phyloP scores from a whole-genome alignment of 768 basidiomycete genomes.

The Russula ochroleuca region DNA sequence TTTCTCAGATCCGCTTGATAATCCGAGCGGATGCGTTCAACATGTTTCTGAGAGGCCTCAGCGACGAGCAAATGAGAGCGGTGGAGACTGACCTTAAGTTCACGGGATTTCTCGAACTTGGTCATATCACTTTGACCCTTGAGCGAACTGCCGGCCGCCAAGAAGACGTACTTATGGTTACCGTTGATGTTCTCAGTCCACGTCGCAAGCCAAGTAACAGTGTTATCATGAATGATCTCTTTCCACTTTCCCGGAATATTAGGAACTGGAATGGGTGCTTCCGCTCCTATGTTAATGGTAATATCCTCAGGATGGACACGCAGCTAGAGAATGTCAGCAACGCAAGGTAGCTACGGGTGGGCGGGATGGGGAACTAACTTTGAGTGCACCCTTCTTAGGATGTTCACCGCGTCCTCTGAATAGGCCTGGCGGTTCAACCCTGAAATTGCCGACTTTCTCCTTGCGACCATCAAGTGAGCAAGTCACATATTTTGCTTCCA shows the following conservation, averaged over 20 bases:
- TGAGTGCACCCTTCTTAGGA: constrained; percentile 93
- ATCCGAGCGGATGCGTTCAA: constrained; percentile 86
- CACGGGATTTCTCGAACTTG: constrained; percentile 97
- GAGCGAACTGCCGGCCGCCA: constrained; percentile 94
- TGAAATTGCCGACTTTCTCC: constrained; percentile 98
- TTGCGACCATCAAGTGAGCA: constrained; percentile 94
- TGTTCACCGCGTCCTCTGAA: constrained; percentile 98
- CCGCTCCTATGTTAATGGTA: constrained; percentile 87
- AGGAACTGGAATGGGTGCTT: constrained; percentile 70
- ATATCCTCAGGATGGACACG: constrained; percentile 94
- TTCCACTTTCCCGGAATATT: constrained; percentile 94
- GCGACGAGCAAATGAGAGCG: not conserved
- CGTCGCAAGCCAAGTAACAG: constrained; percentile 97
- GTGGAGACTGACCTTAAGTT: constrained; percentile 67
- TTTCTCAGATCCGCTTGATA: constrained; percentile 80
- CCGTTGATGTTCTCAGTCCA: constrained; percentile 99
- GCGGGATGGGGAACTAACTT: constrained; percentile 45
- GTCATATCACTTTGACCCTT: constrained; percentile 98
- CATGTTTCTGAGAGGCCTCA: constrained; percentile 59
- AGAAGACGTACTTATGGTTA: constrained; percentile 95
- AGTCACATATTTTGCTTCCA: constrained; percentile 78
- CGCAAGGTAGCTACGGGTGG: not conserved
- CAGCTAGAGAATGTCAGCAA: constrained; percentile 42
- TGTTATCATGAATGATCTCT: constrained; percentile 82
- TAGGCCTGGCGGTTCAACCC: constrained; percentile 96